Evolutionary conservation across 352 stramenopile species (phyloP).

Genomic region (Phytophthora multivora): DNA sequence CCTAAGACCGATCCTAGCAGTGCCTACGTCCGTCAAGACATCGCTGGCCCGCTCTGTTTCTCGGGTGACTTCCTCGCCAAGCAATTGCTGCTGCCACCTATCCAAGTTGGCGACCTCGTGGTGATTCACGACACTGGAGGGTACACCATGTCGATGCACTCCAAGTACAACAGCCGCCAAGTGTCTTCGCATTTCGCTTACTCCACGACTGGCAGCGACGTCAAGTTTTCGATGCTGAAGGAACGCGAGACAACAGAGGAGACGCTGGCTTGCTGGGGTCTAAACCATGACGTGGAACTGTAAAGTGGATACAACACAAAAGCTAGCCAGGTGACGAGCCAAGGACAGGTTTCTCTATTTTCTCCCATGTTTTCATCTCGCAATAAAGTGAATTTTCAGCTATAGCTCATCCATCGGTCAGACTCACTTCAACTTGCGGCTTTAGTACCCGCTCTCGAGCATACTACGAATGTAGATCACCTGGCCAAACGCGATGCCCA

Average conservation of each 20-base stretch:
- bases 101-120: slow-evolving; percentile 74
- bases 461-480: slow-evolving; percentile 86
- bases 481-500: slow-evolving; percentile 79
- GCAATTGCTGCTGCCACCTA: slow-evolving; percentile 71
- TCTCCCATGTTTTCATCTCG: slow-evolving; percentile 13
- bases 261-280: slow-evolving; percentile 72
- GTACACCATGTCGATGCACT: slow-evolving; percentile 90
- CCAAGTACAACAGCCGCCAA: slow-evolving; percentile 89
- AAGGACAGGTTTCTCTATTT: slow-evolving; percentile 29
- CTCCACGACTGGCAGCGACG: slow-evolving; percentile 16
- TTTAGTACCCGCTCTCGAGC: slow-evolving; percentile 78
- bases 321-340: slow-evolving; percentile 5
- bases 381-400: slow-evolving; percentile 12
- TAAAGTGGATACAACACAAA: slow-evolving; percentile 5
- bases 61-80: slow-evolving; percentile 90
- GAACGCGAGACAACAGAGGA: slow-evolving; percentile 70
- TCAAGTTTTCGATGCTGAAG: slow-evolving; percentile 70
- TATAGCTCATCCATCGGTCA: slow-evolving; percentile 8
- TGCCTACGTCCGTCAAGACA: slow-evolving; percentile 74
- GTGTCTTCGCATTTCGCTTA: slow-evolving; percentile 75
- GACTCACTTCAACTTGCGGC: background rate
- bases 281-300: slow-evolving; percentile 50
- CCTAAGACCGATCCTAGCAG: slow-evolving; percentile 43
- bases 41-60: slow-evolving; percentile 93
- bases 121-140: slow-evolving; percentile 89